A percentile compares a stretch with the other conserved stretches of the same genome.
These are phyloP conservation scores for Eleusine indica DNA, from an alignment of 176 grass and related monocot species.

Conservation along the genomic window DNA sequence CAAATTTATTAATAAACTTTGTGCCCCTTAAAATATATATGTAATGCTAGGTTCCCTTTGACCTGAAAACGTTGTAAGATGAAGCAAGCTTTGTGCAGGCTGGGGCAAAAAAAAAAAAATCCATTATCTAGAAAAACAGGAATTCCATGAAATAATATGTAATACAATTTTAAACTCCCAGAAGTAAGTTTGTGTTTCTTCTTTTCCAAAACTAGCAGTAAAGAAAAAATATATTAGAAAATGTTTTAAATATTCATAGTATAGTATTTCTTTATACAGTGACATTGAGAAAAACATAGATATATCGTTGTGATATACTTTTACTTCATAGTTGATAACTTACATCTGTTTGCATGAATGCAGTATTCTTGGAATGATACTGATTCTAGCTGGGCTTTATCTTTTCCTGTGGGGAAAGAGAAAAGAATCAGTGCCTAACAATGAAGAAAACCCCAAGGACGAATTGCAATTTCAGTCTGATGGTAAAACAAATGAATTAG, in stretches of 20 bases:
- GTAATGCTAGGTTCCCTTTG: no score
- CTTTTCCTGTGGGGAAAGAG: constrained; percentile 49
- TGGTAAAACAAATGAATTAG: constrained; percentile 1
- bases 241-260: neutral
- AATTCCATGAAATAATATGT: no score
- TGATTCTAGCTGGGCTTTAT: constrained; percentile 52
- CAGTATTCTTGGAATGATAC: constrained; percentile 49
- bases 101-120: no score
- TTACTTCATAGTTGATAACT: neutral
- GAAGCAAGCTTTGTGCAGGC: no score
- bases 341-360: constrained; percentile 8
- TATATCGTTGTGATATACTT: neutral
- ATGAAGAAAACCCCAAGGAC: neutral
- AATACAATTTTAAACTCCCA: neutral
- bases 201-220: neutral
- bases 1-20: no score
- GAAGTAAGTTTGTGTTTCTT: neutral
- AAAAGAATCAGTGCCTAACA: constrained; percentile 14
- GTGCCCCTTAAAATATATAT: no score
- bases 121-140: no score
- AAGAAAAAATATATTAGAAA: neutral
- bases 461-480: neutral
- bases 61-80: no score
- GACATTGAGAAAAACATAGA: no score
- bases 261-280: no score